Base-by-base conservation (phyloP, 768 basidiomycete genomes). In the Russula brevipes region DNA sequence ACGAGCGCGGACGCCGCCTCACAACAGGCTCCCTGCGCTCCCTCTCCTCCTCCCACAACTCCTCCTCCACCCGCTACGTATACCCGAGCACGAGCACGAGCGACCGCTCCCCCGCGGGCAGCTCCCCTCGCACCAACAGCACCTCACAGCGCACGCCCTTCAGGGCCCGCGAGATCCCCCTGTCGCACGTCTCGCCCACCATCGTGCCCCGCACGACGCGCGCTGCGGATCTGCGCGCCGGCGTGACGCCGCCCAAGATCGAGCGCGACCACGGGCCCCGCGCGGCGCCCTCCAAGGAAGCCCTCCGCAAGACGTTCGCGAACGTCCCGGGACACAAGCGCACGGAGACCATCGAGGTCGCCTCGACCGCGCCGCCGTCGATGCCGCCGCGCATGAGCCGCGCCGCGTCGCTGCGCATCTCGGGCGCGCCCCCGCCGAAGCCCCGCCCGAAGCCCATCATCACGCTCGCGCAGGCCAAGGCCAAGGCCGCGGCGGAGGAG, bases 311-410 rank as follows among this genome's bases (percentile, higher is more conserved):
- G 74, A 87, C 85, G 14, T 94, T 92, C 71, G 80, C 81, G 30
- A 85, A 89, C 64, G 85, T 92, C 4, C 91, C 91, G 0, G 91
- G 91, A 0, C 91, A 94, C 73, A 91, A 91, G 70, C 86, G 91
- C 16, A 53, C 79, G 0, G 82, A 79, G 66, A 82, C 81, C 7
- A 89, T 94, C 55, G 60, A 76, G 0, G 91, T 94, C 9, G 86
- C 90, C 14, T 88, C 86, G 24, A 90, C 87, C 24, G 84, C 84
- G 16, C 82, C 91, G 2, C 91, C 91, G 5, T 71, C 72, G 3
- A 83, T 91, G 49, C 81, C 85, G 0, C 91, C 91, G 1, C 78
- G 88, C 47, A 85, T 91, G 85, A 87, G 88, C 1, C 83, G 84
- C 36, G 89, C 91, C 4, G 87, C 90, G 2, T 79, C 87, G 11